These are phyloP conservation scores for Passalora sequoiae DNA, from an alignment of 2,329 filamentous ascomycete species.

Conservation along the genomic window DNA sequence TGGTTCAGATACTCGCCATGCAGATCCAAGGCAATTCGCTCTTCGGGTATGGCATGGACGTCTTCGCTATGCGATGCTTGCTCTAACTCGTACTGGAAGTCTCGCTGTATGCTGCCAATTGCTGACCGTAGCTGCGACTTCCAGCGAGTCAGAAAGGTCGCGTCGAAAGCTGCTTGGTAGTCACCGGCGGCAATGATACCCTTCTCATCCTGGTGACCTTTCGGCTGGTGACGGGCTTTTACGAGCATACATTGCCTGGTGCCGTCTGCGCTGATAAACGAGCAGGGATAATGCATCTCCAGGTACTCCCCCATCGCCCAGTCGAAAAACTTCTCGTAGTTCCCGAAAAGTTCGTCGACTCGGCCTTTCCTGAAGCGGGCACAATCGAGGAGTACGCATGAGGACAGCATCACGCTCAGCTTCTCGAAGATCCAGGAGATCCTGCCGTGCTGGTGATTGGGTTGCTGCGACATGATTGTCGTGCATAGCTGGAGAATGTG, in stretches of 20 bases:
- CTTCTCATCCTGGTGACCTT: slow-evolving; percentile 41
- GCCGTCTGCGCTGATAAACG: slow-evolving; percentile 34
- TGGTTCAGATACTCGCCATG: slow-evolving; percentile 30
- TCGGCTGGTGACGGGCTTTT: slow-evolving; percentile 31
- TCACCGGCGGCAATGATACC: slow-evolving; percentile 43
- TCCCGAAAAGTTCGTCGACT: slow-evolving; percentile 36
- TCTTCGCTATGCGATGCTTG: slow-evolving; percentile 26
- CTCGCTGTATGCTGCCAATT: slow-evolving; percentile 27
- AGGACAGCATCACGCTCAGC: slow-evolving; percentile 47
- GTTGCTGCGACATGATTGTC: slow-evolving; percentile 35
- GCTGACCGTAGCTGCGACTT: slow-evolving; percentile 30
- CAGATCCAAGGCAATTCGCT: slow-evolving; percentile 28
- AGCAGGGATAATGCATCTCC: slow-evolving; percentile 45
- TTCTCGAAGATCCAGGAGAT: slow-evolving; percentile 40
- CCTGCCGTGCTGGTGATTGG: slow-evolving; percentile 28
- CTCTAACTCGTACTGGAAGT: slow-evolving; percentile 32
- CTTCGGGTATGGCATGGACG: slow-evolving; percentile 27
- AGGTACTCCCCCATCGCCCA: slow-evolving; percentile 44
- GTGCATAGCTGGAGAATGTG: slow-evolving; percentile 48
- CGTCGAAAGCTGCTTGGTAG: slow-evolving; percentile 38
- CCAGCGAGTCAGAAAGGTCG: slow-evolving; percentile 27
- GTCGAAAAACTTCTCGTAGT: slow-evolving; percentile 42
- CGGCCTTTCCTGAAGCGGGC: slow-evolving; percentile 37
- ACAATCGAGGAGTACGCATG: slow-evolving; percentile 48
- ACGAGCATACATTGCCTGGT: slow-evolving; percentile 31